Base-by-base conservation (phyloP, 2,329 filamentous ascomycete species). In the Trichophyton mentagrophytes region DNA sequence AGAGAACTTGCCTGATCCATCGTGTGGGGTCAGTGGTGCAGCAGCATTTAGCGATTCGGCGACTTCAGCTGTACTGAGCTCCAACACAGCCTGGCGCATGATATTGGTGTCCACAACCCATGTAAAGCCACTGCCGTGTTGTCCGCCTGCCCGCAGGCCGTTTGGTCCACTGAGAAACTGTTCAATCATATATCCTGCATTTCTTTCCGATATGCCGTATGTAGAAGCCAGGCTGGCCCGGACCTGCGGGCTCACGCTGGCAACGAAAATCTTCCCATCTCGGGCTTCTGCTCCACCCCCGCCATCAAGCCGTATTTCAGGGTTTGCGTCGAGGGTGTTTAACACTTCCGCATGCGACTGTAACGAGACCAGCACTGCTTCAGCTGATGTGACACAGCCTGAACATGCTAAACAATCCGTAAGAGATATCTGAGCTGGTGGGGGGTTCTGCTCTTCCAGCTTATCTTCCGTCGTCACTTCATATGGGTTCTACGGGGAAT, bases 381-480 rank as follows among this genome's bases (percentile, higher is more conserved):
- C 93, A 55, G 93, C 93, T 4, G 91, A 96, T 20, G 93, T 99
- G 58, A 99, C 93, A 73, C 93, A 99, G 59, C 93, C 93, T 8
- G 93, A 96, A 74, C 93, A 99, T 59, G 93, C 93, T 58, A 99
- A 86, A 70, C 93, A 99, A 75, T 99, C 93, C 5, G 93, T 97
- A 63, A 99, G 83, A 57, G 91, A 96, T 68, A 99, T 97, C 71
- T 95, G 85, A 5, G 92, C 91, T 0, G 91, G 89, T 2, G 85
- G 81, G 58, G 82, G 80, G 64, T 84, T 76, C 58, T 78, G 70
- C 22, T 77, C 70, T 56, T 79, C 73, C 33, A 86, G 78, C 69
- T 89, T 85, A 72, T 95, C 92, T 78, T 96, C 93, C 67, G 92
- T 91, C 61, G 92, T 91, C 65, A 97, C 91, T 82, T 97, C 90